Base-by-base conservation (phyloP, 2,329 filamentous ascomycete species). In the Exophiala oligosperma region DNA sequence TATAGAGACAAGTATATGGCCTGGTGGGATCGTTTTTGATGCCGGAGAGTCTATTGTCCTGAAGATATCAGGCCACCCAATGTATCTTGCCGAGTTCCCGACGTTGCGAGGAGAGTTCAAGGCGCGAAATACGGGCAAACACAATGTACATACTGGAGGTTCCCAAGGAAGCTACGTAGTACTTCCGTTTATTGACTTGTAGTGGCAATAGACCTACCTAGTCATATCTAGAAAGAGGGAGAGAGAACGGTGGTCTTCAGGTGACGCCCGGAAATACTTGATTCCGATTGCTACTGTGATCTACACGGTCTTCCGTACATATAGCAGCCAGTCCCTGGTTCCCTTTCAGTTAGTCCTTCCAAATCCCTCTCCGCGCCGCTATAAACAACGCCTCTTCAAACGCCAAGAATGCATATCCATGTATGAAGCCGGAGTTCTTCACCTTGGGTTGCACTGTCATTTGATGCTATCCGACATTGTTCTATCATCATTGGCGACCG, bases 1-100 rank as follows among this genome's bases (percentile, higher is more conserved):
- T 63, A 65, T 80, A 6, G 76, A 80, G 49, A 79, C 80, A 56
- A 76, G 76, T 0, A 76, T 80, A 6, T 80, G 76, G 77, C 71
- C 73, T 0, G 75, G 77, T 70, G 77, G 77, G 0, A 70, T 78
- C 0, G 74, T 78, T 24, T 80, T 75, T 61, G 76, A 79, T 3
- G 73, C 68, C 3, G 77, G 74, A 0, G 74, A 79, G 59, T 59
- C 64, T 1, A 57, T 68, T 29, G 64, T 63, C 28, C 43, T 73
- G 21, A 48, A 71, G 63, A 59, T 73, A 17, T 64, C 64, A 5
- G 71, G 72, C 1, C 68, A 73, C 50, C 71, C 72, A 52, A 74
- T 74, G 5, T 68, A 69, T 23, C 73, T 76, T 38, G 73, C 75
- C 0, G 75, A 79, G 57, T 77, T 71, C 49, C 35, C 46, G 23